Percentiles rank a stretch among this genome's conserved stretches.
Conservation (phyloP, 2,329 filamentous ascomycete genomes). For the Fusarium tanahbumbuense region DNA sequence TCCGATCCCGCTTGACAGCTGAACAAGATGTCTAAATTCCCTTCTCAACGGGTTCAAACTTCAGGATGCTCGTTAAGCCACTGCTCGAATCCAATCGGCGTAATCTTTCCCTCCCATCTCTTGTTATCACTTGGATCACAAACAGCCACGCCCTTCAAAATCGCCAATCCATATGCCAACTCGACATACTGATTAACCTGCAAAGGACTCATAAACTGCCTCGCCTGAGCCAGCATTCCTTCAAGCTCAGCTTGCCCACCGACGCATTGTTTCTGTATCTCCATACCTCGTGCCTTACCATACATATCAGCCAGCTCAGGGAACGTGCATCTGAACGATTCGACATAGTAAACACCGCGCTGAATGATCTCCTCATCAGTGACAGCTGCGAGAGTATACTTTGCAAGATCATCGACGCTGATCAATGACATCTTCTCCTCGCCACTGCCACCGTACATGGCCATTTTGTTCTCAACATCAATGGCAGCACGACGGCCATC, state of each 20-base stretch:
- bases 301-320: neutral
- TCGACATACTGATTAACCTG: constrained; percentile 5
- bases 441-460: neutral
- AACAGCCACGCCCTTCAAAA: neutral
- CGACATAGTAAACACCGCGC: neutral
- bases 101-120: neutral
- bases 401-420: constrained; percentile 3
- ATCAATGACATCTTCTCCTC: constrained; percentile 6
- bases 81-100: neutral
- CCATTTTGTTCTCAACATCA: neutral
- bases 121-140: constrained; percentile 1
- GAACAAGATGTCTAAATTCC: no score
- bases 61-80: neutral
- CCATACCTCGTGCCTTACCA: neutral
- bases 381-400: neutral
- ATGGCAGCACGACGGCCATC: neutral
- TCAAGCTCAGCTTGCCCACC: neutral
- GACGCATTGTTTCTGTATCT: neutral
- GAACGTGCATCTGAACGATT: neutral
- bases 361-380: neutral
- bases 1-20: no score
- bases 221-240: neutral
- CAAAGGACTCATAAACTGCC: neutral
- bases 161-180: constrained; percentile 1
- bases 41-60: neutral